Evolutionary conservation across 768 basidiomycete genomes (phyloP).

Genomic region (Cystofilobasidium capitatum): DNA sequence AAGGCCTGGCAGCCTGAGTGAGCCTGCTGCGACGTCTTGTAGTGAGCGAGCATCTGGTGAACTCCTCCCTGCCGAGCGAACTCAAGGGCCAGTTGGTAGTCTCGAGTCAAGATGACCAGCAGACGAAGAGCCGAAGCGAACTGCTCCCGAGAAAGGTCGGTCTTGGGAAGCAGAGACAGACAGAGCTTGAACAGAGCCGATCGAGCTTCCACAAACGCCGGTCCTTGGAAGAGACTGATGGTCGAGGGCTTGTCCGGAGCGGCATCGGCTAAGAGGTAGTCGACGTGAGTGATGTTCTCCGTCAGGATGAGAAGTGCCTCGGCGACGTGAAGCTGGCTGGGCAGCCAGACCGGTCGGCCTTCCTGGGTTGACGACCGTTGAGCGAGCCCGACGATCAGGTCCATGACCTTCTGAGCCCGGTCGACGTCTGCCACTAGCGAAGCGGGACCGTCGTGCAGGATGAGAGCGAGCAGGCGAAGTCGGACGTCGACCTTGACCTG

Average conservation of each 20-base stretch:
- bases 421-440: conserved; percentile 34
- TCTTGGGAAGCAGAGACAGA: conserved; percentile 56
- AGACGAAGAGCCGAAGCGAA: conserved; percentile 70
- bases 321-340: conserved; percentile 70
- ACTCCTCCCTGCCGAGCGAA: conserved; percentile 64
- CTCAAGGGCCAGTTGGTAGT: conserved; percentile 53
- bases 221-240: conserved; percentile 44
- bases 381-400: conserved; percentile 21
- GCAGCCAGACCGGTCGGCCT: conserved; percentile 69
- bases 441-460: conserved; percentile 64
- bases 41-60: conserved; percentile 53
- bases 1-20: conserved; percentile 62
- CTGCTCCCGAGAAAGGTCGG: conserved; percentile 65
- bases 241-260: background rate
- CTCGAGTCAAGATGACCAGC: conserved; percentile 72
- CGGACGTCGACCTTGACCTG: conserved; percentile 60
- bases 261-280: conserved; percentile 41
- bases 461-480: conserved; percentile 73
- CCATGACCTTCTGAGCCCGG: conserved; percentile 29
- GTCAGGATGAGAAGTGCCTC: conserved; percentile 70
- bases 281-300: conserved; percentile 58
- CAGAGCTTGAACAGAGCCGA: conserved; percentile 64
- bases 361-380: background rate
- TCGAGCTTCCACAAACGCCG: conserved; percentile 54
- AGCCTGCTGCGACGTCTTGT: conserved; percentile 51